Conservation (phyloP, 352 stramenopile genomes). For the Globisporangium emineosum region DNA sequence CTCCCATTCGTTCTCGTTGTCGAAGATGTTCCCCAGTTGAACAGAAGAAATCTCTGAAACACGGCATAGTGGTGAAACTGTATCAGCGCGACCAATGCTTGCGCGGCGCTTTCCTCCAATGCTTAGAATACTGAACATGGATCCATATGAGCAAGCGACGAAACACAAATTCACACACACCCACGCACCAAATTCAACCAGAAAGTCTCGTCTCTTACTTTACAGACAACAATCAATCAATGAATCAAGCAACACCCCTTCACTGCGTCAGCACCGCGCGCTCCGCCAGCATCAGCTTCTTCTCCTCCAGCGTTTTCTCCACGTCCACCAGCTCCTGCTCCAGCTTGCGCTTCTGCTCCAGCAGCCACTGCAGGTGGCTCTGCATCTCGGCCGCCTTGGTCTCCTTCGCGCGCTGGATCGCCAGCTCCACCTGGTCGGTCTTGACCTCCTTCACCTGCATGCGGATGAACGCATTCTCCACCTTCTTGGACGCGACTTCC, state of each 20-base stretch:
- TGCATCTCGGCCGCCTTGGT: constrained; percentile 42
- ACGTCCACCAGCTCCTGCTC: constrained; percentile 42
- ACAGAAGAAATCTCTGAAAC: no score
- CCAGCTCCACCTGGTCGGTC: constrained; percentile 30
- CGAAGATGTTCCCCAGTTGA: no score
- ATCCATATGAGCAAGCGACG: not conserved
- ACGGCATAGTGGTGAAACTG: no score
- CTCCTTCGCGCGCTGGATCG: constrained; percentile 36
- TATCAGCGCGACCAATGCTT: no score
- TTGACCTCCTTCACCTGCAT: constrained; percentile 60
- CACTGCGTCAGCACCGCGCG: constrained; percentile 14
- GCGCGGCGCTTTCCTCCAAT: no score
- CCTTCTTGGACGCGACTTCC: constrained; percentile 62
- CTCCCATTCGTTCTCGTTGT: no score
- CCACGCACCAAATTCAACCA: constrained; percentile 13
- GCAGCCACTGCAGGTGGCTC: constrained; percentile 54
- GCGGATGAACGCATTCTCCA: constrained; percentile 49
- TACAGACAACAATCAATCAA: not conserved
- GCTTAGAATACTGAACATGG: not conserved
- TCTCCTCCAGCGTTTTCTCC: constrained; percentile 50
- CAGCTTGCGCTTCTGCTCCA: constrained; percentile 41
- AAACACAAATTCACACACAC: constrained; percentile 7
- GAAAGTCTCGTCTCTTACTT: not conserved
- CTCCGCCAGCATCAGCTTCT: constrained; percentile 54
- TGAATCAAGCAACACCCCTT: not conserved